Conservation (phyloP, 2,329 filamentous ascomycete species). For the Plectosphaerella plurivora region DNA sequence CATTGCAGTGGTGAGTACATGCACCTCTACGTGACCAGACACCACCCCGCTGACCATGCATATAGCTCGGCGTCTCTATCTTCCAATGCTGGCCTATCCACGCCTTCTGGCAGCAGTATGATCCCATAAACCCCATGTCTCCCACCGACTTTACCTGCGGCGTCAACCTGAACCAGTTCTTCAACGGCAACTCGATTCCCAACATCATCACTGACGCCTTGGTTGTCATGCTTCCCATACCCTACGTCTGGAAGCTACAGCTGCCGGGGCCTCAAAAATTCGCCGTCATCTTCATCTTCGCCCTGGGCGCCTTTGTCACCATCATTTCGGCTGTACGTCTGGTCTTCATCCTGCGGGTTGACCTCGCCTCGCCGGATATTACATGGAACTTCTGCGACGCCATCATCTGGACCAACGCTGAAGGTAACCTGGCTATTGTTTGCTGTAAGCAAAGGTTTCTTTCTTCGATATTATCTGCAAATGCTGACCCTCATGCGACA, state of each 20-base stretch:
- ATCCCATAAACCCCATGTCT: slow-evolving; percentile 9
- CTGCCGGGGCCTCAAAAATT: slow-evolving; percentile 17
- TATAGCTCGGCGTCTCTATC: slow-evolving; percentile 12
- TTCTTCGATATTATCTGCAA: background rate
- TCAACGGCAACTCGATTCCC: slow-evolving; percentile 20
- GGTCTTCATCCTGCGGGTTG: slow-evolving; percentile 5
- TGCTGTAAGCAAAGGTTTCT: slow-evolving; percentile 10
- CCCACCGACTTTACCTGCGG: slow-evolving; percentile 9
- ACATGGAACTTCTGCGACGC: slow-evolving; percentile 18
- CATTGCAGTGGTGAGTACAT: slow-evolving; percentile 14
- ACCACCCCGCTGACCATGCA: background rate
- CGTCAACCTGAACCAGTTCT: slow-evolving; percentile 16
- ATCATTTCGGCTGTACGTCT: slow-evolving; percentile 13
- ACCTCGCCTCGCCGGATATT: slow-evolving; percentile 15
- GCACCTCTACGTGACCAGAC: background rate
- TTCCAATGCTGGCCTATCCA: slow-evolving; percentile 13
- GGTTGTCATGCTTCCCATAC: slow-evolving; percentile 21
- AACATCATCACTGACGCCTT: slow-evolving; percentile 20
- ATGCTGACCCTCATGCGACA: background rate
- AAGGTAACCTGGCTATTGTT: slow-evolving; percentile 17
- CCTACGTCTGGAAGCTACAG: slow-evolving; percentile 19
- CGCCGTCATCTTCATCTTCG: slow-evolving; percentile 17
- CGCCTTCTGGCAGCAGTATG: slow-evolving; percentile 15
- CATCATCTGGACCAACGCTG: slow-evolving; percentile 16
- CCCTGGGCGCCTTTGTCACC: slow-evolving; percentile 17